Evolutionary conservation across 306 rosid species (phyloP), one percentile per base, ranked within the genome.

Genomic region (Cicer yamashitae): DNA sequence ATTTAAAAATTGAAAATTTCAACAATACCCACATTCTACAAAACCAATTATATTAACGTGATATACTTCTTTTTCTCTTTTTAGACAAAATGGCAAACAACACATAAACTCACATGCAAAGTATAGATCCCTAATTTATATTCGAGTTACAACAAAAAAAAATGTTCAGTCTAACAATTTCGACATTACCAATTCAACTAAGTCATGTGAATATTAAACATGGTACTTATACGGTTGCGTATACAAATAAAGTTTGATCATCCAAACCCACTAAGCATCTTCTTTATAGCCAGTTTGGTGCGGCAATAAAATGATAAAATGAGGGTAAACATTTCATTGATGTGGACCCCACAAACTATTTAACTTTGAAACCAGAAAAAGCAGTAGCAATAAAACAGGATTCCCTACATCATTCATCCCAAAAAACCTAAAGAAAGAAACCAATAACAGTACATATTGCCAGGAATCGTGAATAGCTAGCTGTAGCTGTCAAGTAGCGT

Each of bases 41-140:
- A 10, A 67, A 67, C 63, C 39, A 65, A 58, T 50, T 64, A n/a
- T 44, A 69, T 52, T 79, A 59, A 41, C 56, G 37, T 7, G 41
- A 56, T 20, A 30, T 30, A 30, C 34, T 30, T 30, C 5, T 30
- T 4, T 30, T 30, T 4, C 0, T 2, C 2, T 25, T 30, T 30
- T 30, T 2, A 4, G 5, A 30, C 37, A 4, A 30, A 30, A 30
- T 4, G 37, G 3, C 6, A 30, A 30, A 30, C 37, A 30, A 30
- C 37, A 30, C 6, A 30, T 30, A 30, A 30, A 30, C 37, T 30
- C 37, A 30, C 5, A 4, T 30, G 1, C 1, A 30, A 3, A 30
- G 37, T 22, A 3, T 22, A 22, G 3, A 22, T 22, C 3, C 3
- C 30, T 0, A 22, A 22, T 22, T 22, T 0, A 2, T 22, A 22